Conservation (phyloP, 768 basidiomycete species). For the Botryobasidium botryosum region DNA sequence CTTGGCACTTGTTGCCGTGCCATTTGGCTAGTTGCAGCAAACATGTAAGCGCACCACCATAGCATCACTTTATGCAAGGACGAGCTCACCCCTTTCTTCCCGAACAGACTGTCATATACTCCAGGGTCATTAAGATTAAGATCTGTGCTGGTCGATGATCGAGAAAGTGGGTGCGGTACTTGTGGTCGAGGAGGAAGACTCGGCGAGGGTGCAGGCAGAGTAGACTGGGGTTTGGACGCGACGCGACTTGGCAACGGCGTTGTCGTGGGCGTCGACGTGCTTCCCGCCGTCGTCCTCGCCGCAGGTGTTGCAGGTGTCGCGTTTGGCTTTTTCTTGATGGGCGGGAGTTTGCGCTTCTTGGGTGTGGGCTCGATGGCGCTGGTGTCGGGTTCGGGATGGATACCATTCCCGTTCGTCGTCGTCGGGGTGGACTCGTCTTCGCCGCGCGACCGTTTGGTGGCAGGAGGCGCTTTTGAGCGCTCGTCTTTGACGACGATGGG, state of each 20-base stretch:
- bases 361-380: neutral
- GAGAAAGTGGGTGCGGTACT: too few species aligned
- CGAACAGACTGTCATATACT: slow-evolving; percentile 1
- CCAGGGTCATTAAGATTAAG: slow-evolving; percentile 1
- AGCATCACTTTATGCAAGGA: too few species aligned
- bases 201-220: neutral
- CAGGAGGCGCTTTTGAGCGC: neutral
- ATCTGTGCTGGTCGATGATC: neutral
- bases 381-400: neutral
- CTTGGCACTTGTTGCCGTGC: neutral
- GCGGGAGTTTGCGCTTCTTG: slow-evolving; percentile 4
- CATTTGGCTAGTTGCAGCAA: slow-evolving; percentile 1
- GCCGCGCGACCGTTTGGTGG: neutral
- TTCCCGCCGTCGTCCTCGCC: neutral
- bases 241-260: neutral
- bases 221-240: neutral
- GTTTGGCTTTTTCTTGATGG: slow-evolving; percentile 6
- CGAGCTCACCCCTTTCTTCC: slow-evolving; percentile 4
- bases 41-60: neutral
- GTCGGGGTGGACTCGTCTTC: neutral
- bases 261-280: too few species aligned
- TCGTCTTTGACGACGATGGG: neutral
- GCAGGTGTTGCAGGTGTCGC: neutral
- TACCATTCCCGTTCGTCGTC: neutral
- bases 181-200: too few species aligned